Conservation (phyloP, 768 basidiomycete genomes). For the Rhizopogon roseolus region DNA sequence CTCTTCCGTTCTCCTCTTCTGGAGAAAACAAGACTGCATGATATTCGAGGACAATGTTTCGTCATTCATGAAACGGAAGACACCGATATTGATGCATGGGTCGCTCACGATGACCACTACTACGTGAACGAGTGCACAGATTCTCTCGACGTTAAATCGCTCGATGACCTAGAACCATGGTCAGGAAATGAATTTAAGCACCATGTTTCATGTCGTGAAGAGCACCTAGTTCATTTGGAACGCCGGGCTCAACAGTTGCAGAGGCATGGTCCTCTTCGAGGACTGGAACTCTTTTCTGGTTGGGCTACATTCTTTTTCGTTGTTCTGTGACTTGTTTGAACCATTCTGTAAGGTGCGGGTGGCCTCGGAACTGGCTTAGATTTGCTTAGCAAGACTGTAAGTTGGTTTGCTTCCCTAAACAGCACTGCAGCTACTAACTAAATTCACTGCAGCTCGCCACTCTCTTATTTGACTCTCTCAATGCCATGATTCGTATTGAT, state of each 20-base stretch:
- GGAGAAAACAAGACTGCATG: constrained; percentile 8
- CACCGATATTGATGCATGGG: constrained; percentile 33
- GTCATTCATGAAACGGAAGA: constrained; percentile 34
- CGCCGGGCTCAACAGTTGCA: constrained; percentile 25
- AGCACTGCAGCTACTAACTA: not conserved
- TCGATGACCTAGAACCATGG: constrained; percentile 22
- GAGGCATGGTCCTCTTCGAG: constrained; percentile 43
- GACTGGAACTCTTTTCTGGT: constrained; percentile 72
- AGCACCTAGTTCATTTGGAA: constrained; percentile 26
- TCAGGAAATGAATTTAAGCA: constrained; percentile 19
- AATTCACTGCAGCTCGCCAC: constrained; percentile 63
- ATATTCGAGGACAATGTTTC: constrained; percentile 53
- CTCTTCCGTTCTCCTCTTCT: constrained; percentile 36
- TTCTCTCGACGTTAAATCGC: constrained; percentile 12
- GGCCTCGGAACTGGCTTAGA: constrained; percentile 68
- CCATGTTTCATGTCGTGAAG: constrained; percentile 37
- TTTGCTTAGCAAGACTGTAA: constrained; percentile 79
- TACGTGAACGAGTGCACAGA: constrained; percentile 38
- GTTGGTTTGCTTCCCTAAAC: constrained; percentile 16
- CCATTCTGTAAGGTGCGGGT: constrained; percentile 52
- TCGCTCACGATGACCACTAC: constrained; percentile 53
- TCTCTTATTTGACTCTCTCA: constrained; percentile 84
- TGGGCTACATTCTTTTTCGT: constrained; percentile 21
- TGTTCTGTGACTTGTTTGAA: not conserved
- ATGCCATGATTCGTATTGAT: constrained; percentile 91